A percentile compares a stretch with the other conserved stretches of the same genome.
Evolutionary conservation across 2,329 filamentous ascomycete genomes (phyloP).

Genomic region (Nothophaeocryptopus gaeumannii): DNA sequence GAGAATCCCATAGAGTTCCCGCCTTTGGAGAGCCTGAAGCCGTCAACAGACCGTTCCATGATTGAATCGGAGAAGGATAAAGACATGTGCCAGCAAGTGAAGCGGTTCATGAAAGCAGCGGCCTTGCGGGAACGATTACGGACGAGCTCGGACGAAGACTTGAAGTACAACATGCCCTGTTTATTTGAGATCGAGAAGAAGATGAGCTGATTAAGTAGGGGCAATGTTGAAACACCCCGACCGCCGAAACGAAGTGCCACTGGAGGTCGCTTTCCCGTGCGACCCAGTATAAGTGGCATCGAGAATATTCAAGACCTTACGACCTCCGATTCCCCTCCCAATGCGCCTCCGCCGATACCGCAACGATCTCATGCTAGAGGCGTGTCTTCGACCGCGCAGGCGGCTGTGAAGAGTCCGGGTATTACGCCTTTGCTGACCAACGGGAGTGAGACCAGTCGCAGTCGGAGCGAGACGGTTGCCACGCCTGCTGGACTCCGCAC

Average conservation of each 20-base stretch:
- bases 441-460: constrained; percentile 65
- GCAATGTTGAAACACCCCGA: constrained; percentile 72
- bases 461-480: constrained; percentile 59
- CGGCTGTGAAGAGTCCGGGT: constrained; percentile 59
- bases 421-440: constrained; percentile 66
- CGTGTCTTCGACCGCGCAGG: constrained; percentile 21
- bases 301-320: constrained; percentile 59
- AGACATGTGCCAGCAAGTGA: constrained; percentile 59
- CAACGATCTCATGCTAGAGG: constrained; percentile 75
- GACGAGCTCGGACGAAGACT: constrained; percentile 29
- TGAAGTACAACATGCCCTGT: constrained; percentile 17
- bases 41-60: constrained; percentile 33
- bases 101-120: constrained; percentile 54
- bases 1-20: constrained; percentile 84
- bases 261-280: constrained; percentile 58
- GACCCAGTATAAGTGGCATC: constrained; percentile 64
- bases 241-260: constrained; percentile 57
- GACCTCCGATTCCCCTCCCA: constrained; percentile 59
- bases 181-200: not conserved
- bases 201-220: constrained; percentile 44
- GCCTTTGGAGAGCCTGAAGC: constrained; percentile 45
- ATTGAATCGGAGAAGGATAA: constrained; percentile 60
- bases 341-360: constrained; percentile 70
- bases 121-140: constrained; percentile 32
- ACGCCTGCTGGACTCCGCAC: constrained; percentile 50